These are phyloP conservation scores for Podospora didyma DNA, from an alignment of 495 filamentous ascomycete species.

Conservation along the genomic window DNA sequence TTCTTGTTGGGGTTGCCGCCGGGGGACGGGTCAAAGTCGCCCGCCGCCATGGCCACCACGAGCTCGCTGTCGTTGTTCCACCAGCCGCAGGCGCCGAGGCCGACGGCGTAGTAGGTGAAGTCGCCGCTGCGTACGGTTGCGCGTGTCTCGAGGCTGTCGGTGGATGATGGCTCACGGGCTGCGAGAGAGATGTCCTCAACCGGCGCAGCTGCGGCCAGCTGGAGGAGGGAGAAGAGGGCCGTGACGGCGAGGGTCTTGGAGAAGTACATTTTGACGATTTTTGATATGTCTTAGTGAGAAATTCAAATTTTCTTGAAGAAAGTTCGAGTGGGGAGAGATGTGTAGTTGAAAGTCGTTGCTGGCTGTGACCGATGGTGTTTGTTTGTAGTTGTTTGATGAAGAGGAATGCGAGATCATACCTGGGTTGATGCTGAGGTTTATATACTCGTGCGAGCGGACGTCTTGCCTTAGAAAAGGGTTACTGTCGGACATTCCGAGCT, in stretches of 20 bases:
- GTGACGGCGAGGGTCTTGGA: constrained; percentile 1
- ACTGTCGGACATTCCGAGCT: too few species aligned
- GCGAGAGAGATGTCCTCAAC: background rate
- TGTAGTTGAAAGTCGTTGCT: too few species aligned
- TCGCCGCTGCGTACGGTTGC: background rate
- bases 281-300: background rate
- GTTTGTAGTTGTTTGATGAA: too few species aligned
- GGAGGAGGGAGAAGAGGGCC: constrained; percentile 3
- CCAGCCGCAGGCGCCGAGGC: constrained; percentile 46
- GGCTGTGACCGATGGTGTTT: too few species aligned
- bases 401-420: too few species aligned
- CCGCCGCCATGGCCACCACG: constrained; percentile 41
- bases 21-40: constrained; percentile 16
- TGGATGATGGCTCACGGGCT: too few species aligned
- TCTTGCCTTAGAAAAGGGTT: too few species aligned
- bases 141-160: too few species aligned
- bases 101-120: constrained; percentile 50
- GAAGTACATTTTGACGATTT: constrained; percentile 2
- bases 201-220: background rate
- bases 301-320: background rate
- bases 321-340: too few species aligned
- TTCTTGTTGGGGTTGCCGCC: constrained; percentile 22
- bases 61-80: constrained; percentile 27
- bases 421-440: too few species aligned
- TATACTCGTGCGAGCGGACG: too few species aligned